Evolutionary conservation across 2,329 filamentous ascomycete genomes (phyloP), one percentile per base, ranked within the genome.

Genomic region (Didymellaceae sp.): DNA sequence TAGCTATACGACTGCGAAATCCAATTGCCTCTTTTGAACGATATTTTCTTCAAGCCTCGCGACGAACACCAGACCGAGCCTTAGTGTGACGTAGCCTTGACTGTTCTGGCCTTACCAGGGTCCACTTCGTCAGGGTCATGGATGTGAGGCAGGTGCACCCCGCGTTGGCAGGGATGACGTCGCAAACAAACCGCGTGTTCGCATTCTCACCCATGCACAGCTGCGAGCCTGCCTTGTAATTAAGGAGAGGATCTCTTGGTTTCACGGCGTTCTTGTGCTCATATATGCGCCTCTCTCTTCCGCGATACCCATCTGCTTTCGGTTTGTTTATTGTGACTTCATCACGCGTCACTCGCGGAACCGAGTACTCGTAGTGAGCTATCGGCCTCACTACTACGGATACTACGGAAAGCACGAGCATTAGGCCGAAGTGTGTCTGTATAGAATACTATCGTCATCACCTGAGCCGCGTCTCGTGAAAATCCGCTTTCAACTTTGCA

Each of bases 121-220:
- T 52, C 48, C 43, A 45, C 16, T 24, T 37, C 13, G 26, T 20
- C 35, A 45, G 48, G 48, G 22, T 46, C 43, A 42, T 26, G 42
- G 37, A 21, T 25, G 31, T 30, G 47, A 11, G 30, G 18, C n/a
- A 45, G 30, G 47, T 30, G 42, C 32, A 38, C 42, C 48, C 48
- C 42, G 37, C 37, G 42, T 42, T 42, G 7, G 43, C 48, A 42
- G 38, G 48, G 48, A 52, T 52, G 48, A 52, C 48, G 42, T 52
- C 37, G 37, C 13, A 26, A 22, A 34, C 20, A 25, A 42, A 21
- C 37, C 7, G 37, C 42, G 39, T 30, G 46, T 42, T 26, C 42
- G 43, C 16, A 37, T 38, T 30, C 26, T 45, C 38, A 32, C 37
- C 16, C 34, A 51, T 33, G 42, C 35, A 37, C 43, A 31, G 26